Evolutionary conservation across 2,329 filamentous ascomycete genomes (phyloP).

Genomic region (Penicillium sp.): DNA sequence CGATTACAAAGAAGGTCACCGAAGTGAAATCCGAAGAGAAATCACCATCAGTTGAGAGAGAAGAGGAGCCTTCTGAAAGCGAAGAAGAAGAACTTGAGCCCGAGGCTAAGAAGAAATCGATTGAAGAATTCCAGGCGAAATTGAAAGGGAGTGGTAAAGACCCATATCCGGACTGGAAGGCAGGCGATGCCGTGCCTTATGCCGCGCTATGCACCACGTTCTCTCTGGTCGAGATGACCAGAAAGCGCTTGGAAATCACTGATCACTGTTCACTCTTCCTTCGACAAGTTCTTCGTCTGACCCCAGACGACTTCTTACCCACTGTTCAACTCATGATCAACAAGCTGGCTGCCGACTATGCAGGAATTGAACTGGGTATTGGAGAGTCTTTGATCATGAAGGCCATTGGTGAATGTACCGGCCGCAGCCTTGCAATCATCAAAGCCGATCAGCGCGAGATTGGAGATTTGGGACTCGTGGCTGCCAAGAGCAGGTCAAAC

Average conservation of each 20-base stretch:
- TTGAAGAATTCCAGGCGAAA: conserved; percentile 77
- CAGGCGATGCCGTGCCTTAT: conserved; percentile 86
- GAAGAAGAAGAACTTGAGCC: conserved; percentile 66
- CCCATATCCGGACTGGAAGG: conserved; percentile 93
- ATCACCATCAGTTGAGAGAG: conserved; percentile 37
- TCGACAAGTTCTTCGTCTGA: conserved; percentile 89
- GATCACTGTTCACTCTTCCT: conserved; percentile 89
- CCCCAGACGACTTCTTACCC: conserved; percentile 81
- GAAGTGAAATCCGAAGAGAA: conserved; percentile 45
- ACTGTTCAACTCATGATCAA: conserved; percentile 96
- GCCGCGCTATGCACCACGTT: conserved; percentile 93
- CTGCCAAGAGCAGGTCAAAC: conserved; percentile 90
- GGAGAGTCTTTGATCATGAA: conserved; percentile 99
- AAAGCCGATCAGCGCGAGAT: conserved; percentile 96
- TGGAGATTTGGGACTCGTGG: conserved; percentile 90
- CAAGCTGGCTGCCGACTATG: conserved; percentile 94
- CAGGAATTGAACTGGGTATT: conserved; percentile 96
- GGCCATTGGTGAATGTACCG: conserved; percentile 91
- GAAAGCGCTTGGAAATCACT: conserved; percentile 84
- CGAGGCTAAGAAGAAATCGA: conserved; percentile 70
- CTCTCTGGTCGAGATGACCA: conserved; percentile 91
- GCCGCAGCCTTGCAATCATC: conserved; percentile 82
- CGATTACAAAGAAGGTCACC: conserved; percentile 41
- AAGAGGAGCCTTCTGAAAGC: conserved; percentile 47
- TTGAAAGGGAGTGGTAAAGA: conserved; percentile 70